Percentiles rank a stretch among this genome's conserved stretches.
These are phyloP conservation scores for Eucalyptus viminalis DNA, from an alignment of 345 rosid species.

Conservation along the genomic window DNA sequence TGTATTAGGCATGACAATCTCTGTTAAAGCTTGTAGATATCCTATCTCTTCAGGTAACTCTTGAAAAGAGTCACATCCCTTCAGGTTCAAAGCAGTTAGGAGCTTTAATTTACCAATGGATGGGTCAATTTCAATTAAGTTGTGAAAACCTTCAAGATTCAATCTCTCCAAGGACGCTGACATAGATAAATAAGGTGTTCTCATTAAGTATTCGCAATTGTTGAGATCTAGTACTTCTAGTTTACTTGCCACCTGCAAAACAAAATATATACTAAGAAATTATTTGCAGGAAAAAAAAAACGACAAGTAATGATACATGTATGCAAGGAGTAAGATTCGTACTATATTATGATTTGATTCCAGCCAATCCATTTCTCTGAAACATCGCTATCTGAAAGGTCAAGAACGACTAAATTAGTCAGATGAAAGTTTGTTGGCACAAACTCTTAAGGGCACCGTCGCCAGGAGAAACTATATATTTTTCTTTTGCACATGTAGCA, in stretches of 20 bases:
- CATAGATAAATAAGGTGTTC: background rate
- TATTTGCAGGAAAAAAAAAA: background rate
- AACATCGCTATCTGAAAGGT: too few relatives aligned
- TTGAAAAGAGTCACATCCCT: background rate
- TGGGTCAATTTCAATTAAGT: background rate
- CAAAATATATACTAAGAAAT: background rate
- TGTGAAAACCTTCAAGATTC: background rate
- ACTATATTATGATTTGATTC: too few relatives aligned
- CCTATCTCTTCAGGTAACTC: background rate
- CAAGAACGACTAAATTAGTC: too few relatives aligned
- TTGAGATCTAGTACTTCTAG: background rate
- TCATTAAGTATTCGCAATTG: background rate
- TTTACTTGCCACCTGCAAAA: background rate
- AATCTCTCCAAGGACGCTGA: background rate
- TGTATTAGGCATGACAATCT: background rate
- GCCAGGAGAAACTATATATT: too few relatives aligned
- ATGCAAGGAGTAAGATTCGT: too few relatives aligned
- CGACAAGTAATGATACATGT: too few relatives aligned
- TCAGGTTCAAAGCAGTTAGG: background rate
- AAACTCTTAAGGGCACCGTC: too few relatives aligned
- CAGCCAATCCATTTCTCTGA: too few relatives aligned
- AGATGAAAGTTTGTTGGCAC: too few relatives aligned
- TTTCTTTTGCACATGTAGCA: too few relatives aligned
- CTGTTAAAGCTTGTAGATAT: background rate
- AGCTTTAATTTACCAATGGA: background rate